Percentiles rank a stretch among this genome's conserved stretches.
Evolutionary conservation across 192 early-diverging fungal genomes (phyloP).

Genomic region (Chytriomyces sp.): DNA sequence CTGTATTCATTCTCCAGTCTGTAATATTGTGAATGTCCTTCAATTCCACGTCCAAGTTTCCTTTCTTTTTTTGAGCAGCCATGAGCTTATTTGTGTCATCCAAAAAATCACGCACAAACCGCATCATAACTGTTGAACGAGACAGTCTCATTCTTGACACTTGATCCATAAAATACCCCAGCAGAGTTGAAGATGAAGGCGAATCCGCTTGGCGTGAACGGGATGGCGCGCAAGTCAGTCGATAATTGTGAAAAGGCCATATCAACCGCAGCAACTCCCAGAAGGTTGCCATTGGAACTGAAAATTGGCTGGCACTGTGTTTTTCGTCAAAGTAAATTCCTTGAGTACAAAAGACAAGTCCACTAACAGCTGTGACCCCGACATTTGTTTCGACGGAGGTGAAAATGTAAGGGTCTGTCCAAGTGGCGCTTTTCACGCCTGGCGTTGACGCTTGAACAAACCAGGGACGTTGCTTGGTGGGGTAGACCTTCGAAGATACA

Average conservation of each 20-base stretch:
- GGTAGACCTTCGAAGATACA: no score
- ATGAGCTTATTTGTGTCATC: background rate
- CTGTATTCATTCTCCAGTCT: background rate
- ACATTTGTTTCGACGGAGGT: no score
- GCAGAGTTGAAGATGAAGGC: conserved; percentile 6
- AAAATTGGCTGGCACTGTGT: no score
- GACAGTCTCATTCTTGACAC: background rate
- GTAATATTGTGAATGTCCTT: background rate
- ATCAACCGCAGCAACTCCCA: no score
- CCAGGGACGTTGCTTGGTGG: no score
- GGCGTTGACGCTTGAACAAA: no score
- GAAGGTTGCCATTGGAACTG: no score
- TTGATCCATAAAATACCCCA: conserved; percentile 8
- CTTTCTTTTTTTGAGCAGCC: background rate
- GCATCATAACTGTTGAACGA: background rate
- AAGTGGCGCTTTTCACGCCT: no score
- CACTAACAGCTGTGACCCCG: no score
- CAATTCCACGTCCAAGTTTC: background rate
- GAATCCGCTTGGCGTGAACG: conserved; percentile 6
- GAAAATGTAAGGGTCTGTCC: no score
- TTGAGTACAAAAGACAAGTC: no score
- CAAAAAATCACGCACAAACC: background rate
- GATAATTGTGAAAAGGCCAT: background rate
- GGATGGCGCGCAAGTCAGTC: background rate
- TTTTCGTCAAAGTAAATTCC: no score